A percentile compares a stretch with the other conserved stretches of the same genome.
Conservation (phyloP, 371 early-diverging fungal species). For the Apophysomyces ossiformis region DNA sequence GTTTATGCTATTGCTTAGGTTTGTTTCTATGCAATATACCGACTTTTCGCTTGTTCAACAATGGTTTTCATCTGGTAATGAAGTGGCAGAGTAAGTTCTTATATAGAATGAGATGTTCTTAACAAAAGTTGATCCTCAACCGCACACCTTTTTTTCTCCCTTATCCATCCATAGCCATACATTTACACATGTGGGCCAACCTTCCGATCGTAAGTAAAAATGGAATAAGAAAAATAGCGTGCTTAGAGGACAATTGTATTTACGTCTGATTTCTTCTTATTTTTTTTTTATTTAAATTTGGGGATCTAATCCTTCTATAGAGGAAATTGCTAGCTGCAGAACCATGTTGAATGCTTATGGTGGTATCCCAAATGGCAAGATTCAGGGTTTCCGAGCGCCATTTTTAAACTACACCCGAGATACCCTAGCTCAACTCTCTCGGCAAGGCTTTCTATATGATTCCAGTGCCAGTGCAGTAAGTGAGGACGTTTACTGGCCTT, state of each 20-base stretch:
- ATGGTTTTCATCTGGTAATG: constrained; percentile 74
- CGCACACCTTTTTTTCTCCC: not conserved
- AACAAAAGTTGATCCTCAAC: too few relatives aligned
- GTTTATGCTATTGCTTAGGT: constrained; percentile 31
- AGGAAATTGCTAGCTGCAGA: constrained; percentile 58
- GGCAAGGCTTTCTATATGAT: constrained; percentile 68
- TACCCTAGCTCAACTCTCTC: constrained; percentile 49
- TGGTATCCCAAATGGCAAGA: constrained; percentile 67
- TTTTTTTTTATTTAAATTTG: not conserved
- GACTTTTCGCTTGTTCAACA: constrained; percentile 69
- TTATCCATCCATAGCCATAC: constrained; percentile 47
- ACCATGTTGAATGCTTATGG: constrained; percentile 61
- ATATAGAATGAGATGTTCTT: not conserved
- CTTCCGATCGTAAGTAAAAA: constrained; percentile 40
- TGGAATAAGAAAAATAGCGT: not conserved
- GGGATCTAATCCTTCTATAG: constrained; percentile 15
- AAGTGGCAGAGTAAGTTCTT: constrained; percentile 57
- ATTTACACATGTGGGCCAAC: constrained; percentile 62
- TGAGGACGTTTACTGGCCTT: constrained; percentile 67
- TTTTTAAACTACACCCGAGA: constrained; percentile 66
- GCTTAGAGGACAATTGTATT: not conserved
- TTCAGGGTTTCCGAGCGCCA: constrained; percentile 74
- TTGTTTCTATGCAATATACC: constrained; percentile 65
- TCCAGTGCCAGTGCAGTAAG: constrained; percentile 60
- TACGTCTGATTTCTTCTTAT: not conserved